These are phyloP conservation scores for Xeromyces bisporus DNA, from an alignment of 495 filamentous ascomycete genomes.

Conservation along the genomic window DNA sequence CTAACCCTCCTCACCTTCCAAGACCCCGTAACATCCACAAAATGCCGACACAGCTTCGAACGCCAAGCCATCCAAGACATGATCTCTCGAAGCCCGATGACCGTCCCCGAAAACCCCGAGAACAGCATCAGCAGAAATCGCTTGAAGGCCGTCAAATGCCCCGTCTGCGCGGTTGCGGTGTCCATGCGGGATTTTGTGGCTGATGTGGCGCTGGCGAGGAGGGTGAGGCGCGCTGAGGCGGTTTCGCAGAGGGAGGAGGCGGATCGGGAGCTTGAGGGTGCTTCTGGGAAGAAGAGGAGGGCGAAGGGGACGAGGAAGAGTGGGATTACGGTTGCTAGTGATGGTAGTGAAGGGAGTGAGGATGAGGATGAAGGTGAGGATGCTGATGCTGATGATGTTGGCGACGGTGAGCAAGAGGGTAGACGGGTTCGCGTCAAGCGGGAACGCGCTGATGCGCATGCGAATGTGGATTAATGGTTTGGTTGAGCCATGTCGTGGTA, in stretches of 20 bases:
- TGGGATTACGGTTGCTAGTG: constrained; percentile 12
- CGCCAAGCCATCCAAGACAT: constrained; percentile 50
- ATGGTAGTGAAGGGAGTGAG: constrained; percentile 8
- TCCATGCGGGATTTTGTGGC: constrained; percentile 25
- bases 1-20: constrained; percentile 58
- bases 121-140: constrained; percentile 12
- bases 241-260: constrained; percentile 3
- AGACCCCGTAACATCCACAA: constrained; percentile 55
- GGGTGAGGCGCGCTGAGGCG: constrained; percentile 16
- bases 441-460: not conserved
- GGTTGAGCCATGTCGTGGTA: constrained; percentile 6
- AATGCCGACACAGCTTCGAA: constrained; percentile 76
- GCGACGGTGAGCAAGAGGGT: not conserved
- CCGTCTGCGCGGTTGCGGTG: constrained; percentile 28
- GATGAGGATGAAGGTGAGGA: constrained; percentile 8
- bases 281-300: constrained; percentile 2
- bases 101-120: constrained; percentile 8
- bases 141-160: constrained; percentile 24
- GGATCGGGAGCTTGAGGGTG: constrained; percentile 1
- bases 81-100: constrained; percentile 25
- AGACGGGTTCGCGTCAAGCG: not conserved
- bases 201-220: constrained; percentile 16
- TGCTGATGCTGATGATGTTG: constrained; percentile 4
- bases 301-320: constrained; percentile 5
- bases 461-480: constrained; percentile 8